Percentiles rank a stretch among this genome's conserved stretches.
phyloP scores from a whole-genome alignment of 305 asterid genomes.

The Solanum hybrid region DNA sequence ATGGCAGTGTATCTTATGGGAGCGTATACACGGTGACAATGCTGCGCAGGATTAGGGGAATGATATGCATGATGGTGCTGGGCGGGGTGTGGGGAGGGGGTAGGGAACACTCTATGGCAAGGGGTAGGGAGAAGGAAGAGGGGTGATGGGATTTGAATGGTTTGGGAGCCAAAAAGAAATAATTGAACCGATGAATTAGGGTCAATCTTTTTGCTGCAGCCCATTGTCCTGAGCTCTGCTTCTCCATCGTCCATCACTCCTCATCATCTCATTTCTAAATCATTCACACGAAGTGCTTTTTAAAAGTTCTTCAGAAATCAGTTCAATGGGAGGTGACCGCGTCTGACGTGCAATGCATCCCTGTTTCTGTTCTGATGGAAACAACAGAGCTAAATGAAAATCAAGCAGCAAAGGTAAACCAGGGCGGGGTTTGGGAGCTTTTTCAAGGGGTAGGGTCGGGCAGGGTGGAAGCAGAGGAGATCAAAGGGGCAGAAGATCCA shows the following conservation, averaged over 20 bases:
- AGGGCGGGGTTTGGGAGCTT: background rate
- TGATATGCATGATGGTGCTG: background rate
- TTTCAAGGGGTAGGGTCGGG: background rate
- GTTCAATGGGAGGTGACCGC: background rate
- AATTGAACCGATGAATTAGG: background rate
- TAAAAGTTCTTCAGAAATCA: background rate
- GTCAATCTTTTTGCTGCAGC: constrained; percentile 2
- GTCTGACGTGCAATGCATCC: background rate
- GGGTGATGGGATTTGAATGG: background rate
- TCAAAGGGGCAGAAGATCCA: background rate
- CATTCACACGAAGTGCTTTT: background rate
- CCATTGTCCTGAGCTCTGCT: background rate
- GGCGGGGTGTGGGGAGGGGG: background rate
- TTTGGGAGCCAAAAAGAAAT: background rate
- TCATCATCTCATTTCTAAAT: background rate
- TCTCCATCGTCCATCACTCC: background rate
- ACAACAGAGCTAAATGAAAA: constrained; percentile 6
- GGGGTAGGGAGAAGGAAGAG: background rate
- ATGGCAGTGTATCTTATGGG: background rate
- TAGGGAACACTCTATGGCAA: background rate
- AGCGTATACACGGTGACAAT: background rate
- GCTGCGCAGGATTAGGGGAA: background rate
- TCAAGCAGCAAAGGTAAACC: constrained; percentile 4
- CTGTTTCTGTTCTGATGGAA: constrained; percentile 7
- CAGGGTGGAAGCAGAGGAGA: background rate